Evolutionary conservation across 345 rosid genomes (phyloP).

Genomic region (Moricandia arvensis): DNA sequence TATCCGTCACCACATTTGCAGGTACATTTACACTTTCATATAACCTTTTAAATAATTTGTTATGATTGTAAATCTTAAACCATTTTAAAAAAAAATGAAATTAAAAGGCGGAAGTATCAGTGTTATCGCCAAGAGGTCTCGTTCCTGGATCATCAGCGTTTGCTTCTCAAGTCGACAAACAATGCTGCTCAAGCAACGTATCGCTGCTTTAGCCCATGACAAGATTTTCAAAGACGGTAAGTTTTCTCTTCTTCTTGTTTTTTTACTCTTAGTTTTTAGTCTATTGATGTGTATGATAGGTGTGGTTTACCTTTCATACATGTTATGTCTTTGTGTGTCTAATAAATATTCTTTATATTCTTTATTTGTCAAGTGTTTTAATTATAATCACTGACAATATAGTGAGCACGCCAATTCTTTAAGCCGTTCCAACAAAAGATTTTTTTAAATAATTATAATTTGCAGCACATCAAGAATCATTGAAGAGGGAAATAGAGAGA

Average conservation of each 20-base stretch:
- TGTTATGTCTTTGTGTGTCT: neutral
- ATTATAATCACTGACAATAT: conserved; percentile 9
- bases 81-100: neutral
- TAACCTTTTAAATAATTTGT: neutral
- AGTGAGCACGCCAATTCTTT: conserved; percentile 26
- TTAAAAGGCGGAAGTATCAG: conserved; percentile 77
- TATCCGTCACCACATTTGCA: conserved; percentile 63
- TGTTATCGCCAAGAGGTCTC: conserved; percentile 86
- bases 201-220: conserved; percentile 93
- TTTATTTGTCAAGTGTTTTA: neutral
- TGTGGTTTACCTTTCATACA: neutral
- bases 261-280: neutral
- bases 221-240: conserved; percentile 90
- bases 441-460: neutral
- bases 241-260: neutral
- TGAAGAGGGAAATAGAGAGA: conserved; percentile 91
- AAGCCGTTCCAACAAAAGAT: neutral
- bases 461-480: conserved; percentile 82
- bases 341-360: neutral
- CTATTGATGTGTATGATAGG: neutral
- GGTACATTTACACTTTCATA: conserved; percentile 33
- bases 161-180: conserved; percentile 86
- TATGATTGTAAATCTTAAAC: neutral
- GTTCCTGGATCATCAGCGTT: conserved; percentile 79
- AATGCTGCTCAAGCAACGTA: conserved; percentile 87